These are phyloP conservation scores for Clonostachys sp. DNA, from an alignment of 2,329 filamentous ascomycete species.

Conservation along the genomic window DNA sequence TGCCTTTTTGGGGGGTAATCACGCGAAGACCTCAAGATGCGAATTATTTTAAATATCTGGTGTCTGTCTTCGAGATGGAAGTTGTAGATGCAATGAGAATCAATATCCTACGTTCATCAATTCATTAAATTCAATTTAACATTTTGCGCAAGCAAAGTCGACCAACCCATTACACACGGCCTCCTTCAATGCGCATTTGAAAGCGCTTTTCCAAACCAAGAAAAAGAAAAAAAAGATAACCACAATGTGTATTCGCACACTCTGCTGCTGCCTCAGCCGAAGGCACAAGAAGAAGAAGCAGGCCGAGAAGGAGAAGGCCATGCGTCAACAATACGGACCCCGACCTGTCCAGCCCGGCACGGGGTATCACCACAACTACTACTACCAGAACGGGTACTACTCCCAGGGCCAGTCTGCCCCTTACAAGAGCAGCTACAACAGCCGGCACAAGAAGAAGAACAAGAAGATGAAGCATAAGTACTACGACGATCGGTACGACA, in stretches of 20 bases:
- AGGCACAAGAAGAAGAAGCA: not conserved
- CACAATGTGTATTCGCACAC: not conserved
- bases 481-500: not conserved
- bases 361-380: not conserved
- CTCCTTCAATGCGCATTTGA: too few relatives aligned
- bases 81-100: too few relatives aligned
- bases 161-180: too few relatives aligned
- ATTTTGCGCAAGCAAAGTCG: too few relatives aligned
- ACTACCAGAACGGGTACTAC: not conserved
- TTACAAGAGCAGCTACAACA: not conserved
- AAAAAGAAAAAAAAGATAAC: too few relatives aligned
- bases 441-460: not conserved
- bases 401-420: not conserved
- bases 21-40: too few relatives aligned
- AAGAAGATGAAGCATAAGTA: not conserved
- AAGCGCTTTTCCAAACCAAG: not conserved
- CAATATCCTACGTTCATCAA: too few relatives aligned
- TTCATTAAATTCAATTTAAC: too few relatives aligned
- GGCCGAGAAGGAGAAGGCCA: not conserved
- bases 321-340: not conserved
- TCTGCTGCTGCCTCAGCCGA: not conserved
- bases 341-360: not conserved
- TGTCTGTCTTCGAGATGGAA: too few relatives aligned
- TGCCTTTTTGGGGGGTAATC: too few relatives aligned
- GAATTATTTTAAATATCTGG: too few relatives aligned